Evolutionary conservation across 1,284 basidiomycete species (phyloP).

Genomic region (Rhodotorula sp.): DNA sequence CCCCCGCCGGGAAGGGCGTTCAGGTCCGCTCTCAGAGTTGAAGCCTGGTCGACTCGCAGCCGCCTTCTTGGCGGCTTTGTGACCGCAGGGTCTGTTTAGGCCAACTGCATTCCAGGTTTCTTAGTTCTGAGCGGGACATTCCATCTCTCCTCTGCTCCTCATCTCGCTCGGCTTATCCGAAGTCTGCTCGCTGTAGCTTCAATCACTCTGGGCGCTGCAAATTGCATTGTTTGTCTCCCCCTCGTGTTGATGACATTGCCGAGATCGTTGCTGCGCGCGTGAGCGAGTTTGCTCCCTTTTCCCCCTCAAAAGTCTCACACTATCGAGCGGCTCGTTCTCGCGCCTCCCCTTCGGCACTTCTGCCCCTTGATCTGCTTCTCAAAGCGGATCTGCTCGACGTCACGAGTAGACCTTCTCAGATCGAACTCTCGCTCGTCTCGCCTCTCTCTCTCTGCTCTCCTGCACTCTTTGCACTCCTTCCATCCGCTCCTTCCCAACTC

Average conservation of each 20-base stretch:
- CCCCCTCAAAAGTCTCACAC: too few species aligned
- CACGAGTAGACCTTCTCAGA: slow-evolving; percentile 3
- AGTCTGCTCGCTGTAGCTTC: too few species aligned
- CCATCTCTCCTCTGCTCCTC: not conserved
- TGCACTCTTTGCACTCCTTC: not conserved
- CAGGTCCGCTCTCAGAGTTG: slow-evolving; percentile 11
- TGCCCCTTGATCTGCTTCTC: too few species aligned
- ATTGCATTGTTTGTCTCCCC: too few species aligned
- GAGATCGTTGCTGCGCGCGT: too few species aligned
- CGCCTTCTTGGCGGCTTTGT: not conserved
- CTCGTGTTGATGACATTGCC: too few species aligned
- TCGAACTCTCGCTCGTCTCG: not conserved
- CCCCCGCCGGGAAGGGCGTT: slow-evolving; percentile 11
- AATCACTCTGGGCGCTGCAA: too few species aligned
- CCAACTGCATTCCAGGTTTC: slow-evolving; percentile 10
- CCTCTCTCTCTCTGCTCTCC: not conserved
- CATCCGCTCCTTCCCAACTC: not conserved
- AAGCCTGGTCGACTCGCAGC: slow-evolving; percentile 1
- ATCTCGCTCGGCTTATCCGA: too few species aligned
- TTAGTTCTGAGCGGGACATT: slow-evolving; percentile 15
- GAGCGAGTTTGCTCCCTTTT: too few species aligned
- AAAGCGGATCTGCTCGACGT: too few species aligned
- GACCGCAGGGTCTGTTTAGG: slow-evolving; percentile 4
- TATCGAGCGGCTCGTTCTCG: too few species aligned
- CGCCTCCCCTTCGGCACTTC: too few species aligned